These are phyloP conservation scores for Coniophora puteana DNA, from an alignment of 1,284 basidiomycete genomes.

Conservation along the genomic window DNA sequence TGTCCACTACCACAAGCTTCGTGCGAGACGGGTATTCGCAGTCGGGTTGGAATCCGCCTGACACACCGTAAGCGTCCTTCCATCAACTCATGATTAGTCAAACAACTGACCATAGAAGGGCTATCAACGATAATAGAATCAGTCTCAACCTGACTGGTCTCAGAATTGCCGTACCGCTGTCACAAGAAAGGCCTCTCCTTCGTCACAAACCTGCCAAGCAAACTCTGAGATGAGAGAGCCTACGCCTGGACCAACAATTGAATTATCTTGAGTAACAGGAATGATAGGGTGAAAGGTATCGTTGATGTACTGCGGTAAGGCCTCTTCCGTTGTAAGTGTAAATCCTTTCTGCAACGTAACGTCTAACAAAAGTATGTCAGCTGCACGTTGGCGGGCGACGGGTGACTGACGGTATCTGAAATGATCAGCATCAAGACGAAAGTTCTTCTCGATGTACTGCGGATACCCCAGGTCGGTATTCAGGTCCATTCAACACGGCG, in stretches of 20 bases:
- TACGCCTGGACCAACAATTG: conserved; percentile 9
- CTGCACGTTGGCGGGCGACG: no score
- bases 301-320: conserved; percentile 10
- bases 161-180: no score
- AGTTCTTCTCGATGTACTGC: conserved; percentile 11
- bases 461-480: no score
- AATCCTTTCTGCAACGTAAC: conserved; percentile 2
- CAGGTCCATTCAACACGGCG: no score
- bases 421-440: conserved; percentile 7
- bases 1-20: conserved; percentile 5
- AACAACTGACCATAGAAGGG: no score
- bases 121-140: no score
- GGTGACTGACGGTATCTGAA: conserved; percentile 13
- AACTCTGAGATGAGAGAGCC: conserved; percentile 10
- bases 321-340: conserved; percentile 2
- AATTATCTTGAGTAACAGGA: conserved; percentile 5
- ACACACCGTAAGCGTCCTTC: no score
- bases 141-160: no score
- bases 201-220: conserved; percentile 11
- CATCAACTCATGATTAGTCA: no score
- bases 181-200: conserved; percentile 11
- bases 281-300: conserved; percentile 4
- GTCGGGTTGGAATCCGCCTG: conserved; percentile 9
- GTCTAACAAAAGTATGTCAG: no score
- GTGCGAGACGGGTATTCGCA: conserved; percentile 10